Evolutionary conservation across 345 rosid genomes (phyloP).

Genomic region (Aethionema arabicum): DNA sequence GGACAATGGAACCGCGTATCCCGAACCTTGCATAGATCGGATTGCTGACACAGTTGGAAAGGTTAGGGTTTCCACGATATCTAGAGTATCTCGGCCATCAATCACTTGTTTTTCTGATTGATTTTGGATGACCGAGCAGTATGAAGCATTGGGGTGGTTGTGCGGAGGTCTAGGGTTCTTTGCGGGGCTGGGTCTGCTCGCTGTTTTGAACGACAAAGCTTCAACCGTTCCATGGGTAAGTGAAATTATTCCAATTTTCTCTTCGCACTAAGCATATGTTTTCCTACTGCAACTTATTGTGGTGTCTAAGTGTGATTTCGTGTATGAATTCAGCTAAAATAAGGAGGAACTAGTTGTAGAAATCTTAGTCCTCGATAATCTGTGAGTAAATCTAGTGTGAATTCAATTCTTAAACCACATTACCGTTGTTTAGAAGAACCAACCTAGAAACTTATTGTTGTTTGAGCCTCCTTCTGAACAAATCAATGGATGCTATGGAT

Average conservation of each 20-base stretch:
- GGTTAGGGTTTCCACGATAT: slow-evolving; percentile 37
- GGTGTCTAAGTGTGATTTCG: slow-evolving; percentile 11
- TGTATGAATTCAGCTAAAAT: background rate
- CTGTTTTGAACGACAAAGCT: slow-evolving; percentile 92
- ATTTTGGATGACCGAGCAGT: slow-evolving; percentile 41
- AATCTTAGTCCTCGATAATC: background rate
- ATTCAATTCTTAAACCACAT: background rate
- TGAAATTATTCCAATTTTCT: slow-evolving; percentile 13
- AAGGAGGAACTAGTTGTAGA: background rate
- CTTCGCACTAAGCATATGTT: background rate
- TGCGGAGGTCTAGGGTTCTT: slow-evolving; percentile 92
- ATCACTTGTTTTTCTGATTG: slow-evolving; percentile 1
- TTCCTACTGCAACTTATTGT: background rate
- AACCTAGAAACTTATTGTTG: too few species aligned
- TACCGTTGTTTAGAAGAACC: background rate
- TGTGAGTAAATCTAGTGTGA: background rate
- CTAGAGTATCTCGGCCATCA: background rate
- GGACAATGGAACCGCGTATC: slow-evolving; percentile 93
- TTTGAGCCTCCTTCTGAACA: too few species aligned
- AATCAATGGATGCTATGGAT: background rate
- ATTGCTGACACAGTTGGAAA: slow-evolving; percentile 97
- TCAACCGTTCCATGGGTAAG: slow-evolving; percentile 86
- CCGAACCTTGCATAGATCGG: slow-evolving; percentile 96
- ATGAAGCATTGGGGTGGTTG: slow-evolving; percentile 96
- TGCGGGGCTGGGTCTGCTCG: slow-evolving; percentile 62